Percentiles rank a stretch among this genome's conserved stretches.
These are phyloP conservation scores for Hymenoscyphus infarciens DNA, from an alignment of 2,329 filamentous ascomycete genomes.

Conservation along the genomic window DNA sequence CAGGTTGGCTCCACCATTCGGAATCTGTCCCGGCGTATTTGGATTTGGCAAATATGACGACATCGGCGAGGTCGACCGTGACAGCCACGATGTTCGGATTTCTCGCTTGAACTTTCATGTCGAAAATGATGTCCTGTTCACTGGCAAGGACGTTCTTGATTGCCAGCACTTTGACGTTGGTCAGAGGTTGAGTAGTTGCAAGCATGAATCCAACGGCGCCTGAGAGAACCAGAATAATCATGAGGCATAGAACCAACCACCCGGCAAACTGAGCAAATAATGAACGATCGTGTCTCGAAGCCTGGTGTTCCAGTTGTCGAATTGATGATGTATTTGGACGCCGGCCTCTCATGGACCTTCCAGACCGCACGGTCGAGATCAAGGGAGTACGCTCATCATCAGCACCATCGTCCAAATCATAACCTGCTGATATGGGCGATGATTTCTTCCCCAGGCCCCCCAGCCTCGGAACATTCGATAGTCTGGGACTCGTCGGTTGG, in stretches of 20 bases:
- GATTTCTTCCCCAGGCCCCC: constrained; percentile 51
- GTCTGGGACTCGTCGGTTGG: constrained; percentile 67
- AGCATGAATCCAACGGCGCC: constrained; percentile 86
- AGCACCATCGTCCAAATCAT: constrained; percentile 80
- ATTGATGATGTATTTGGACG: constrained; percentile 53
- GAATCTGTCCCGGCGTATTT: constrained; percentile 71
- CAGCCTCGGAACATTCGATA: constrained; percentile 39
- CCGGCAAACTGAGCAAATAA: constrained; percentile 75
- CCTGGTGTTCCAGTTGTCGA: constrained; percentile 70
- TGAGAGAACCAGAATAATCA: constrained; percentile 78
- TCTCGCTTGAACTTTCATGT: constrained; percentile 79
- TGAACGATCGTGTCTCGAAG: constrained; percentile 59
- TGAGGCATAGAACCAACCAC: constrained; percentile 77
- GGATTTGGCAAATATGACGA: constrained; percentile 93
- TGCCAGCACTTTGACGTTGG: constrained; percentile 71
- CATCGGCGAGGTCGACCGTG: constrained; percentile 78
- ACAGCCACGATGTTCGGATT: constrained; percentile 94
- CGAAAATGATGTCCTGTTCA: constrained; percentile 92
- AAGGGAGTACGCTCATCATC: constrained; percentile 88
- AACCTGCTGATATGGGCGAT: constrained; percentile 60
- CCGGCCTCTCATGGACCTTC: constrained; percentile 53
- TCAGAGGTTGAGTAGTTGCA: constrained; percentile 83
- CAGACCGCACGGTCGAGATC: constrained; percentile 60
- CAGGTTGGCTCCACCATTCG: constrained; percentile 51
- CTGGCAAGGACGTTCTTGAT: constrained; percentile 90